Base-by-base conservation (phyloP, 2,329 filamentous ascomycete species). In the Exophiala spinifera region DNA sequence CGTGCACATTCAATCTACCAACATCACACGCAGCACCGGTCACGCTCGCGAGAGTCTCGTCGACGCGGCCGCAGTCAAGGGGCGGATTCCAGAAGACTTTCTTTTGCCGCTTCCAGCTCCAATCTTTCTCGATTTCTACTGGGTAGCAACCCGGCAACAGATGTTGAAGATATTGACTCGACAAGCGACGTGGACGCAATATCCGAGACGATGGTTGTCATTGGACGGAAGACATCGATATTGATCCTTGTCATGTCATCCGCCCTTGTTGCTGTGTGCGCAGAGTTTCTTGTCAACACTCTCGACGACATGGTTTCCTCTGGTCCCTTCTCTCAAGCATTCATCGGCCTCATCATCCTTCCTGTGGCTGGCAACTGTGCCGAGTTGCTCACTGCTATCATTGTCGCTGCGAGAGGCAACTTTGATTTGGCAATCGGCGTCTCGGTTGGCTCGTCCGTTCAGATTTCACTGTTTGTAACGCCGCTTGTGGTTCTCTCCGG, bases 331-430 rank as follows among this genome's bases (percentile, higher is more conserved):
- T 89, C 85, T 74, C 87, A 87, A 71, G 88, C 84, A 1, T 91
- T 91, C 64, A 89, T 91, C 63, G 87, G 87, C 74, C 75, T 90
- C 42, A 88, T 91, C 45, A 74, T 91, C 14, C 86, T 91, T 42
- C 87, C 87, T 3, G 89, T 90, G 61, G 87, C 90, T 31, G 87
- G 87, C 40, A 90, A 91, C 64, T 87, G 87, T 2, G 87, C 87
- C 1, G 87, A 91, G 69, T 88, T 91, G 65, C 87, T 91, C 31
- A 91, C 88, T 1, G 88, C 88, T 21, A 85, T 89, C n/a, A 85
- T 90, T 19, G 87, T 91, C 21, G 87, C 88, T 1, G 76, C 84
- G 57, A 86, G 88, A 69, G 81, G 91, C 72, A 91, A 79, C 66
- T 79, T 80, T 76, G 76, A 79, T 56, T 69, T 76, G 21, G 84